Percentiles rank a stretch among this genome's conserved stretches.
phyloP scores from a whole-genome alignment of 495 filamentous ascomycete genomes.

The Trichoderma gamsii region DNA sequence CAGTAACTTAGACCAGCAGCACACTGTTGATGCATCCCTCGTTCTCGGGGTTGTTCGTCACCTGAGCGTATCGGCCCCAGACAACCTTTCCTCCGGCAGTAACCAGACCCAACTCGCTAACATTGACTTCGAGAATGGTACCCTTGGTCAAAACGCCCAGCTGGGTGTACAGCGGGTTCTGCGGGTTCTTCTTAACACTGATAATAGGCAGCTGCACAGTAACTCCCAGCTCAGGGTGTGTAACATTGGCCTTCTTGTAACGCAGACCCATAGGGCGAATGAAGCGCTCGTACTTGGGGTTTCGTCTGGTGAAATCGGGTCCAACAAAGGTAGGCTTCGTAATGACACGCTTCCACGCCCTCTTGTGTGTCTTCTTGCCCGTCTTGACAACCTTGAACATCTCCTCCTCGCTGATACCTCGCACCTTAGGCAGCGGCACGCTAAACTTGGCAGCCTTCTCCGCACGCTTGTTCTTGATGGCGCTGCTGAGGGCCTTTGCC shows the following conservation, averaged over 20 bases:
- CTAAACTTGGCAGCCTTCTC: constrained; percentile 96
- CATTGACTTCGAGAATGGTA: constrained; percentile 94
- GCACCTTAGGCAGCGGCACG: constrained; percentile 89
- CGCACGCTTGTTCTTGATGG: constrained; percentile 76
- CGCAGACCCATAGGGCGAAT: constrained; percentile 69
- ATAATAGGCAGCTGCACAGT: constrained; percentile 93
- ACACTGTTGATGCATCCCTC: constrained; percentile 63
- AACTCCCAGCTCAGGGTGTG: constrained; percentile 76
- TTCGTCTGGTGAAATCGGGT: constrained; percentile 81
- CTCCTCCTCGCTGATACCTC: constrained; percentile 92
- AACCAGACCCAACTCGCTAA: constrained; percentile 85
- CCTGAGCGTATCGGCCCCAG: constrained; percentile 76
- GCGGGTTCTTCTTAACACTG: constrained; percentile 96
- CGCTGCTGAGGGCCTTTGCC: constrained; percentile 79
- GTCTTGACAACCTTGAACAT: constrained; percentile 98
- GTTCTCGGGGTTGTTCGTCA: constrained; percentile 70
- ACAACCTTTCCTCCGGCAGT: constrained; percentile 90
- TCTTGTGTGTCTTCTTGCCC: constrained; percentile 58
- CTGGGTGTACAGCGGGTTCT: constrained; percentile 90
- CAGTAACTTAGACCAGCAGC: constrained; percentile 9
- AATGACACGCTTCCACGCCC: constrained; percentile 91
- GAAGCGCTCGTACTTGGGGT: constrained; percentile 92
- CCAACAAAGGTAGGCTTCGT: constrained; percentile 68
- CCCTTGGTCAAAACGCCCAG: constrained; percentile 91
- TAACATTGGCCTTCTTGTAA: constrained; percentile 94